Conservation (phyloP, 73 alveolate genomes). For the Paramecium caudatum region DNA sequence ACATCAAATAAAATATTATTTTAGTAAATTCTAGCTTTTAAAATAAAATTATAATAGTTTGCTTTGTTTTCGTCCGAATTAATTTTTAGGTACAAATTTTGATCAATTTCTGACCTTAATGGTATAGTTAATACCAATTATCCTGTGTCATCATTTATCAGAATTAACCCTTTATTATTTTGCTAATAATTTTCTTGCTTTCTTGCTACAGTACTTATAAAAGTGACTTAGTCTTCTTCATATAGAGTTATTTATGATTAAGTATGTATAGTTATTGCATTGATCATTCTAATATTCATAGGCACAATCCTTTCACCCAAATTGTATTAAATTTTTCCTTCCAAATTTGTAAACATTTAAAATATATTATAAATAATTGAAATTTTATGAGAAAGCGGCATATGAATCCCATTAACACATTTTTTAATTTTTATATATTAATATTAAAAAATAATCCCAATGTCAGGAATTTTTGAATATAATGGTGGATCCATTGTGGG, state of each 20-base stretch:
- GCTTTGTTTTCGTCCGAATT: not conserved
- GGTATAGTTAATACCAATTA: not conserved
- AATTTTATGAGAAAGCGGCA: too few species aligned
- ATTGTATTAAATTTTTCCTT: too few species aligned
- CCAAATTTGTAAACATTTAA: too few species aligned
- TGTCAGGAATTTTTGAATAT: conserved; percentile 81
- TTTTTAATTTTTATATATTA: not conserved
- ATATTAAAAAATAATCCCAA: conserved; percentile 57
- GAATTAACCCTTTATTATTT: not conserved
- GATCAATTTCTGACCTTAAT: conserved; percentile 14
- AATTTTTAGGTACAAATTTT: conserved; percentile 10
- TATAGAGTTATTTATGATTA: not conserved
- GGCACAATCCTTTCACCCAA: conserved; percentile 4
- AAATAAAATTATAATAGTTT: not conserved
- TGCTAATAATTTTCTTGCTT: not conserved
- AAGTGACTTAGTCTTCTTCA: not conserved
- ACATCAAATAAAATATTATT: not conserved
- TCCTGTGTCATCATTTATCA: conserved; percentile 9
- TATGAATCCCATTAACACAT: too few species aligned
- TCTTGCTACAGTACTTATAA: not conserved
- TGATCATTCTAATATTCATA: conserved; percentile 16
- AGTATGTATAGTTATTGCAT: not conserved
- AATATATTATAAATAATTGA: too few species aligned
- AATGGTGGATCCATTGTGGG: conserved; percentile 97
- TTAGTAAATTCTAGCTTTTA: conserved; percentile 22